Conservation (phyloP, 805 yeast species). For the Lipomyces orientalis region DNA sequence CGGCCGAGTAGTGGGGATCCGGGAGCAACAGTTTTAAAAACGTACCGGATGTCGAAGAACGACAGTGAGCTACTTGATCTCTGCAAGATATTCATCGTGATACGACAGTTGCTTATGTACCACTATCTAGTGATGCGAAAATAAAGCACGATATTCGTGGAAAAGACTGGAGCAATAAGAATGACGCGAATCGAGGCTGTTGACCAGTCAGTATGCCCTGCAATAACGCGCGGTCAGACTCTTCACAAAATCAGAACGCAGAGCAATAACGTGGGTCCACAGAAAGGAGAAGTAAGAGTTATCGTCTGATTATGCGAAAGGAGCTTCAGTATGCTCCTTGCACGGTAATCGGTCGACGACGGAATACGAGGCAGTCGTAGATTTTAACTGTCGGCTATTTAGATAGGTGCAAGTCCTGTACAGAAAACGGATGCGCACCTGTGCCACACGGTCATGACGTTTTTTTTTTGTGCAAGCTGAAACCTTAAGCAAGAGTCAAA, state of each 20-base stretch:
- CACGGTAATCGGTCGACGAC: neutral
- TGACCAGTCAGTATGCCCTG: neutral
- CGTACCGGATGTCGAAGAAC: conserved; percentile 52
- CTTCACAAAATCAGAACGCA: neutral
- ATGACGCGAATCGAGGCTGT: neutral
- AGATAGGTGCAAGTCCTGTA: neutral
- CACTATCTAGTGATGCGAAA: neutral
- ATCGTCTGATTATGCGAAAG: neutral
- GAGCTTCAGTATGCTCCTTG: neutral
- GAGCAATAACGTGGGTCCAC: neutral
- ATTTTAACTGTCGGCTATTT: neutral
- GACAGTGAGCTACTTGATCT: conserved; percentile 46
- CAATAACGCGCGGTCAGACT: neutral
- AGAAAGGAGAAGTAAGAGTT: neutral
- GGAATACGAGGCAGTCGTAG: neutral
- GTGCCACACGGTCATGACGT: neutral
- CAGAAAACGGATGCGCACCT: neutral
- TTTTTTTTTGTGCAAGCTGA: neutral
- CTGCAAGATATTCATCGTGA: conserved; percentile 41
- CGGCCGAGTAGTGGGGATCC: neutral
- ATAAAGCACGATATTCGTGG: neutral
- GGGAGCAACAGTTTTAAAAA: neutral
- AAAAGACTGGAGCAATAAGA: neutral
- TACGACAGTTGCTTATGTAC: neutral
- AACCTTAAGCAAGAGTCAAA: neutral